Conservation (phyloP, 202 grass and related monocot species). For the Hordeum pubiflorum region DNA sequence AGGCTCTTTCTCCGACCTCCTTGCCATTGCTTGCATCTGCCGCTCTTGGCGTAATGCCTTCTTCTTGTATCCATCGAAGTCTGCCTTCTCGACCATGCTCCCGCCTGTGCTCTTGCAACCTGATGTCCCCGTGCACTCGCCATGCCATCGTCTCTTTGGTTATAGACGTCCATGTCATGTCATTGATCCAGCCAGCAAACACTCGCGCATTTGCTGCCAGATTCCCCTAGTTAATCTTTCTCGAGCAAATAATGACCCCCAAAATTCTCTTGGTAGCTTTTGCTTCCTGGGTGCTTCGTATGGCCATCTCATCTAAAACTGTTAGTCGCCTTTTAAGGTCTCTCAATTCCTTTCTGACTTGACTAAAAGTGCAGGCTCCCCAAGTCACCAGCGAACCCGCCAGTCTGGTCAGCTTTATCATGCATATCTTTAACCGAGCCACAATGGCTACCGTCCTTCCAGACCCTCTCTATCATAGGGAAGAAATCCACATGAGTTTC, state of each 20-base stretch:
- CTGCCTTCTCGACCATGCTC: slow-evolving; percentile 9
- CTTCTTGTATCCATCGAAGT: slow-evolving; percentile 5
- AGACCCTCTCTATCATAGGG: too few species aligned
- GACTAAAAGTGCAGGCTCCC: too few species aligned
- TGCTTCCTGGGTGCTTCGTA: slow-evolving; percentile 30
- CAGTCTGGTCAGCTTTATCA: too few species aligned
- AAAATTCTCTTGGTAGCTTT: slow-evolving; percentile 11
- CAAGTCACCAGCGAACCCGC: too few species aligned
- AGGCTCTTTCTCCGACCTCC: slow-evolving; percentile 20
- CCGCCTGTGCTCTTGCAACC: slow-evolving; percentile 26
- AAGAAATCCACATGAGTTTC: too few species aligned
- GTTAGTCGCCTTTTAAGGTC: too few species aligned
- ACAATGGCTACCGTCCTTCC: too few species aligned
- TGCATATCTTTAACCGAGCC: too few species aligned
- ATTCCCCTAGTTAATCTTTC: neutral
- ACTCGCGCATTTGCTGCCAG: neutral
- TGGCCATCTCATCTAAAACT: slow-evolving; percentile 49
- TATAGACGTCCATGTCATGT: slow-evolving; percentile 1
- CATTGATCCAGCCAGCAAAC: slow-evolving; percentile 15
- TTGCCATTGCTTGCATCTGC: slow-evolving; percentile 35
- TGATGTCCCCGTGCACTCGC: neutral
- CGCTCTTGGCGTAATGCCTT: slow-evolving; percentile 35
- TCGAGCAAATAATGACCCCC: neutral
- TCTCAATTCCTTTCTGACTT: too few species aligned
- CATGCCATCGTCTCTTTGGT: neutral